These are phyloP conservation scores for Penicillium griseofulvum DNA, from an alignment of 2,329 filamentous ascomycete species.

Conservation along the genomic window DNA sequence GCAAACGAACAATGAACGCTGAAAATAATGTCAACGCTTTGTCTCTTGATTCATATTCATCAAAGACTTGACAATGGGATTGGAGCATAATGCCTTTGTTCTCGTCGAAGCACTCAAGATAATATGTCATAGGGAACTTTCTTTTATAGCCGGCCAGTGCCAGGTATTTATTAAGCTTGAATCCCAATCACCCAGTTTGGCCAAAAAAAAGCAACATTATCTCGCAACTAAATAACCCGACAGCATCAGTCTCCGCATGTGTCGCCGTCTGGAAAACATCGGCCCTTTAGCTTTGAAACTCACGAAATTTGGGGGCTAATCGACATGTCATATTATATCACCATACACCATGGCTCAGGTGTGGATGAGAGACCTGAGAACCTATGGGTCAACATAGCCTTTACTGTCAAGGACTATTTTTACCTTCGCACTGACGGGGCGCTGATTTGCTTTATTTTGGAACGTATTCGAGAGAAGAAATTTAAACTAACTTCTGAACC, in stretches of 20 bases:
- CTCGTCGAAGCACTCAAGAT: neutral
- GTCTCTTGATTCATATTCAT: neutral
- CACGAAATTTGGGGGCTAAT: neutral
- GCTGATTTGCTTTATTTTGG: neutral
- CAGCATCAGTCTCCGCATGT: neutral
- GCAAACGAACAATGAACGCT: neutral
- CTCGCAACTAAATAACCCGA: too few relatives aligned
- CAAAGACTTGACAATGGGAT: neutral
- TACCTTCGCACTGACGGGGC: conserved; percentile 1
- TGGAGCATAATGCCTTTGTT: neutral
- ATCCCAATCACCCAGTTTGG: neutral
- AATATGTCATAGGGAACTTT: neutral
- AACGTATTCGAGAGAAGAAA: neutral
- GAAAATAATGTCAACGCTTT: neutral
- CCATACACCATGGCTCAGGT: neutral
- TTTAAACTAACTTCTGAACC: neutral
- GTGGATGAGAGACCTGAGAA: neutral
- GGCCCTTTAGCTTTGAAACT: neutral
- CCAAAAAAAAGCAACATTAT: neutral
- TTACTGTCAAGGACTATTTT: neutral
- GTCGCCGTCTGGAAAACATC: neutral
- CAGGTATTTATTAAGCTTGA: neutral
- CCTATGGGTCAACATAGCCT: neutral
- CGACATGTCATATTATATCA: conserved; percentile 4
- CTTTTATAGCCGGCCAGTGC: neutral